Base-by-base conservation (phyloP, 2,329 filamentous ascomycete genomes). In the Trichoderma sp. region DNA sequence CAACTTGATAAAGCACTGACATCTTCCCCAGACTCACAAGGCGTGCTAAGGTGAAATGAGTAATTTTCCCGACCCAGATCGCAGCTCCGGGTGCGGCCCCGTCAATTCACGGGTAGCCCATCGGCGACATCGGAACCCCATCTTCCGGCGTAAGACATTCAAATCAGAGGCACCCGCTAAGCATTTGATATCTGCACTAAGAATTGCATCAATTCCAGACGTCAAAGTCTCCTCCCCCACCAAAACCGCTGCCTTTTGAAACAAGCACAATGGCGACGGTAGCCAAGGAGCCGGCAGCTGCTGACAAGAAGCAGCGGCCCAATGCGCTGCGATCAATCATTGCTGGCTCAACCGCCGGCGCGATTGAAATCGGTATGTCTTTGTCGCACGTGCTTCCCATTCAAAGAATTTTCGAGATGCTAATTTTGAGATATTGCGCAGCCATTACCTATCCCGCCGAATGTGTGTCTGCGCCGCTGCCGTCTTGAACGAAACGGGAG, bases 361-460 rank as follows among this genome's bases (percentile, higher is more conserved):
- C 95, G 69, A 88, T 98, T 75, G 95, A 99, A 84, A 98, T 98
- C 81, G 90, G 93, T 95, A 85, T 76, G 83, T 76, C 30, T 15
- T 43, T n/a, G 17, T 76, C 32, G 55, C 36, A n/a, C 11, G 71
- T 28, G 65, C 65, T 28, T 58, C 15, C 28, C 5, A 7, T 36
- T 30, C 17, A 26, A 63, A 9, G 4, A 4, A 34, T 61, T 47
- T 50, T 50, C 43, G 43, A 50, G 2, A 50, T 50, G n/a, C 43
- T 59, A 17, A 43, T 34, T 28, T 36, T 26, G 17, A 53, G 47
- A 11, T 32, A 23, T 13, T n/a, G 28, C 13, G 32, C 30, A 86
- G 85, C 94, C 73, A 97, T 97, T 77, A 97, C 95, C 74, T 98
- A 97, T 82, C 95, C 95, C 71, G 94, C 94, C 78, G 95, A 98